Evolutionary conservation across 805 yeast species (phyloP).

Genomic region (Metschnikowia lochheadii): DNA sequence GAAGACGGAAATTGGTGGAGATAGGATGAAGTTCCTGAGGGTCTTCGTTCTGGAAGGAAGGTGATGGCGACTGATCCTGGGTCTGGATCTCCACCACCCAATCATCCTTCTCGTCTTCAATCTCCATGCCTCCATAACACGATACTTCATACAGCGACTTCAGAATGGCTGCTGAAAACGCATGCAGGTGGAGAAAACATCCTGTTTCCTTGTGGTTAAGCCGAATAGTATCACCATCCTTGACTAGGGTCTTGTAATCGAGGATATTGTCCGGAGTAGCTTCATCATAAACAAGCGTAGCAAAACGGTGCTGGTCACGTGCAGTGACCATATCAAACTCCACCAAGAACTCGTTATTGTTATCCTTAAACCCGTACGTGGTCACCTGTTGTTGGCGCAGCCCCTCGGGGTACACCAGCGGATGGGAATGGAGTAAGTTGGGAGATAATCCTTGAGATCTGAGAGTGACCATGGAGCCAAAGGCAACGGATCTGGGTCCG

Average conservation of each 20-base stretch:
- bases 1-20: slow-evolving; percentile 67
- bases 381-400: slow-evolving; percentile 93
- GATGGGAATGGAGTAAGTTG: slow-evolving; percentile 82
- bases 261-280: slow-evolving; percentile 20
- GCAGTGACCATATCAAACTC: slow-evolving; percentile 42
- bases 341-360: slow-evolving; percentile 17
- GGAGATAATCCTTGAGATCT: slow-evolving; percentile 71
- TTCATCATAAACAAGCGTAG: slow-evolving; percentile 26
- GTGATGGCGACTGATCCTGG: slow-evolving; percentile 44
- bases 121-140: slow-evolving; percentile 69
- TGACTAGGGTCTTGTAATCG: slow-evolving; percentile 28
- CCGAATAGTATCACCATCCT: slow-evolving; percentile 66
- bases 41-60: slow-evolving; percentile 46
- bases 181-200: slow-evolving; percentile 79
- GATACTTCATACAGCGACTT: slow-evolving; percentile 74
- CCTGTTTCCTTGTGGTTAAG: slow-evolving; percentile 67
- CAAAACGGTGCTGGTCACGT: slow-evolving; percentile 21
- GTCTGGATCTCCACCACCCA: slow-evolving; percentile 84
- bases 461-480: slow-evolving; percentile 59
- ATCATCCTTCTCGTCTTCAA: slow-evolving; percentile 81
- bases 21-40: slow-evolving; percentile 61
- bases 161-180: slow-evolving; percentile 69
- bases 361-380: slow-evolving; percentile 78
- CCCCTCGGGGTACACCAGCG: slow-evolving; percentile 83
- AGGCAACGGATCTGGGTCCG: slow-evolving; percentile 65